Evolutionary conservation across 148 eudicot species (phyloP).

Genomic region (Hydrangea macrophylla): DNA sequence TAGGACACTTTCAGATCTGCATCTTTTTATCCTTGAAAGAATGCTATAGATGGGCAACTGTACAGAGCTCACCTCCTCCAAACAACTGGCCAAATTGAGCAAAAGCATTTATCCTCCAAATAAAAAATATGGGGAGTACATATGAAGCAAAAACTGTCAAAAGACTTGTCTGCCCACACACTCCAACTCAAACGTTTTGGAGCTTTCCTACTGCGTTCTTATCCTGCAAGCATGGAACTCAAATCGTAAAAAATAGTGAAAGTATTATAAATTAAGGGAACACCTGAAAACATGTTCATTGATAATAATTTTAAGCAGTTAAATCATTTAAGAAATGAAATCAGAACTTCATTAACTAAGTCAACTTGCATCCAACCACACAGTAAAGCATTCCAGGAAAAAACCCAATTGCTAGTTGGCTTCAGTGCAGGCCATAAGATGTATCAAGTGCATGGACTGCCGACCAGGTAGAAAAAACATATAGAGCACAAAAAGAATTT

Average conservation of each 20-base stretch:
- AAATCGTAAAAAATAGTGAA: not conserved
- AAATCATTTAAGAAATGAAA: not conserved
- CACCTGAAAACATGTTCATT: not conserved
- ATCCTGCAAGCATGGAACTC: constrained; percentile 17
- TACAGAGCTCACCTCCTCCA: constrained; percentile 19
- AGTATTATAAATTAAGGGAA: not conserved
- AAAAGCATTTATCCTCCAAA: constrained; percentile 4
- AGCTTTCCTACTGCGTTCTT: constrained; percentile 10
- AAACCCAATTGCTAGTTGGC: not conserved
- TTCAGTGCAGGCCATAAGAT: not conserved
- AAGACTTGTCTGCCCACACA: not conserved
- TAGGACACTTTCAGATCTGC: not conserved
- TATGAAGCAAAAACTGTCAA: constrained; percentile 5
- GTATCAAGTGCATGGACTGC: not conserved
- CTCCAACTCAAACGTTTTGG: constrained; percentile 19
- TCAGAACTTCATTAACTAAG: not conserved
- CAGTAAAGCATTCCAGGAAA: not conserved
- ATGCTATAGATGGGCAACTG: constrained; percentile 18
- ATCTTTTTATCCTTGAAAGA: constrained; percentile 20
- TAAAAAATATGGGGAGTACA: constrained; percentile 6
- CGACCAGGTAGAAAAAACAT: not conserved
- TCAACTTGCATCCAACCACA: not conserved
- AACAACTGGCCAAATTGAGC: constrained; percentile 15
- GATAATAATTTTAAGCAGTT: not conserved
- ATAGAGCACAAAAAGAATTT: not conserved